Evolutionary conservation across 192 early-diverging fungal species (phyloP), one percentile per base, ranked within the genome.

Genomic region (Umbelopsis vinacea): DNA sequence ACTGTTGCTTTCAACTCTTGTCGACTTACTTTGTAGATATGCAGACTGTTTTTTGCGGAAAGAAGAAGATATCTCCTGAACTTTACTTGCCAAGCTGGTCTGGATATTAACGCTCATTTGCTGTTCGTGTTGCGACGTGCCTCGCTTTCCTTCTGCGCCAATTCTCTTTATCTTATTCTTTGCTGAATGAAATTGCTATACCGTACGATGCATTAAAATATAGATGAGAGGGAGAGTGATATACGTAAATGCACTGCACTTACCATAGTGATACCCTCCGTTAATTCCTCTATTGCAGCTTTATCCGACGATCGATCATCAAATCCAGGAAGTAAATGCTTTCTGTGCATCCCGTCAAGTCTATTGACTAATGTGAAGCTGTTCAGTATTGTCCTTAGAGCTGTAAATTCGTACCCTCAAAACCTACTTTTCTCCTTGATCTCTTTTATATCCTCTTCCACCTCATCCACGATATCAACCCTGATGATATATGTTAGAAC

Each of bases 391-490:
- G 22, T 26, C 22, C 3, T 24, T 22, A 24, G 26, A 22, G n/a
- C 17, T 52, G 22, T 6, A 26, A 19, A 24, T 26, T 9, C 10
- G 6, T 24, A 26, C 3, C 21, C 37, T 48, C 2, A 29, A n/a
- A 17, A 67, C 63, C 72, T 79, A 88, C 89, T 86, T 73, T 90
- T 86, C 74, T 84, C 81, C 35, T 88, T 86, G 17, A 94, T 88
- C 43, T 82, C 84, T 6, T 91, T 88, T 38, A 92, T 69, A 54
- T 85, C 82, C 57, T 91, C 88, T 72, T 87, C 83, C 21, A 97
- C 90, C 77, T 97, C 94, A 50, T 96, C 95, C 9, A 95, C 94
- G 66, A 95, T 87, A 80, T 97, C 95, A 10, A 94, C 90, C 95
- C 92, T 94, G 74, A 29, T 43, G 11, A 26, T 45, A 53, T 47